phyloP scores from a whole-genome alignment of 129 eudicot species.

The Lactuca saligna region DNA sequence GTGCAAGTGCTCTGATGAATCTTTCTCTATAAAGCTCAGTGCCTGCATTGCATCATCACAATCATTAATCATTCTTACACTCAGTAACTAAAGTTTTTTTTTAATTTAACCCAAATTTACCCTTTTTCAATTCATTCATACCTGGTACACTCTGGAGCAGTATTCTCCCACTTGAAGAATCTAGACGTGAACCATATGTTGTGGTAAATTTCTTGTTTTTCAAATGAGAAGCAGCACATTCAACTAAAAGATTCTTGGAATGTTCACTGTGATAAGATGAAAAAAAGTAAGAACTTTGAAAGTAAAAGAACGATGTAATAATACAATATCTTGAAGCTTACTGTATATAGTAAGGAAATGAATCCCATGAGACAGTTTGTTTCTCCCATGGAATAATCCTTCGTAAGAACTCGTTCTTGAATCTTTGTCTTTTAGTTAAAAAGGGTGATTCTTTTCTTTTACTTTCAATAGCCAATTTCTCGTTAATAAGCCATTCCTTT shows the following conservation, averaged over 20 bases:
- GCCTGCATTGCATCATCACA: conserved; percentile 52
- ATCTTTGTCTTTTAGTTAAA: conserved; percentile 62
- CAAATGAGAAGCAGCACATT: conserved; percentile 84
- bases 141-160: conserved; percentile 97
- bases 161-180: conserved; percentile 87
- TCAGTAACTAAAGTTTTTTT: not conserved
- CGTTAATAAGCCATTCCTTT: conserved; percentile 83
- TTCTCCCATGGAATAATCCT: conserved; percentile 92
- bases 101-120: not conserved
- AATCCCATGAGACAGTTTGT: conserved; percentile 82
- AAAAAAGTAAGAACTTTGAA: conserved; percentile 3
- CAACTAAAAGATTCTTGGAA: conserved; percentile 71
- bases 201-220: conserved; percentile 65
- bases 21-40: conserved; percentile 97
- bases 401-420: conserved; percentile 74
- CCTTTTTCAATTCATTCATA: conserved; percentile 18
- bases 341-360: conserved; percentile 85
- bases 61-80: conserved; percentile 9
- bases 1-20: conserved; percentile 89
- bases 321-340: conserved; percentile 47
- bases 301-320: conserved; percentile 1
- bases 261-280: conserved; percentile 51
- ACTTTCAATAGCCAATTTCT: conserved; percentile 79
- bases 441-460: conserved; percentile 88
- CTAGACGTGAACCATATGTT: conserved; percentile 66